A percentile compares a stretch with the other conserved stretches of the same genome.
These are phyloP conservation scores for Orbilia brochopaga DNA, from an alignment of 2,329 filamentous ascomycete genomes.

Conservation along the genomic window DNA sequence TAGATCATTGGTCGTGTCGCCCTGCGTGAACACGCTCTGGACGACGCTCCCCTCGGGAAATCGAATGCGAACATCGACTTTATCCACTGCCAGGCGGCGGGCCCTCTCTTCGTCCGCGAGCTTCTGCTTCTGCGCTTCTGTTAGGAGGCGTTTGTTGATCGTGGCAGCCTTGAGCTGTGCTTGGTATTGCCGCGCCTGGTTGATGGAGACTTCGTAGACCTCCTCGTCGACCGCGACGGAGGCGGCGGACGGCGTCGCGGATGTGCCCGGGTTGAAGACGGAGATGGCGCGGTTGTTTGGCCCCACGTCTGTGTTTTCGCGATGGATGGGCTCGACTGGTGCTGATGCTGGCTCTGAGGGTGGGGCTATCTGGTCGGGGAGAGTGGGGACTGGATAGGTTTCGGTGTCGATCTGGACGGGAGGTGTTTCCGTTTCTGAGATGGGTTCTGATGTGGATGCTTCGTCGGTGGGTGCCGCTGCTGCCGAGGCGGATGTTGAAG, in stretches of 20 bases:
- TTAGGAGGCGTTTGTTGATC: constrained; percentile 77
- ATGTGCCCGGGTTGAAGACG: constrained; percentile 78
- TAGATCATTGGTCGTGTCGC: constrained; percentile 72
- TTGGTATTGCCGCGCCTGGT: constrained; percentile 77
- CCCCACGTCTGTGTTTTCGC: constrained; percentile 52
- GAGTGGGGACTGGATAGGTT: constrained; percentile 36
- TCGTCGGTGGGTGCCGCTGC: constrained; percentile 54
- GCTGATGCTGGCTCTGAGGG: constrained; percentile 31
- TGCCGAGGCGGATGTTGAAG: constrained; percentile 53
- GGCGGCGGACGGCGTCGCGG: constrained; percentile 76
- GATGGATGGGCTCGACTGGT: constrained; percentile 45
- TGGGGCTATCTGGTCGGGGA: constrained; percentile 50
- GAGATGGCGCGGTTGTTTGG: constrained; percentile 64
- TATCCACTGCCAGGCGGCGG: constrained; percentile 65
- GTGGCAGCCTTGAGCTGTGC: constrained; percentile 67
- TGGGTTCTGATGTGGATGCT: constrained; percentile 16
- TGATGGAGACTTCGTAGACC: constrained; percentile 78
- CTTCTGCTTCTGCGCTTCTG: constrained; percentile 78
- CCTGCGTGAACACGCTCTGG: constrained; percentile 71
- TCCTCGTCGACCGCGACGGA: constrained; percentile 61
- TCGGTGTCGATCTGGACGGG: constrained; percentile 16
- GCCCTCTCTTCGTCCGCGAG: constrained; percentile 70
- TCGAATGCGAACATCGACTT: constrained; percentile 77
- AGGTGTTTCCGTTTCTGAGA: constrained; percentile 26
- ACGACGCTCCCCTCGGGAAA: constrained; percentile 86